A percentile compares a stretch with the other conserved stretches of the same genome.
phyloP scores from a whole-genome alignment of 2,329 filamentous ascomycete genomes.

The Colletotrichum sp. region DNA sequence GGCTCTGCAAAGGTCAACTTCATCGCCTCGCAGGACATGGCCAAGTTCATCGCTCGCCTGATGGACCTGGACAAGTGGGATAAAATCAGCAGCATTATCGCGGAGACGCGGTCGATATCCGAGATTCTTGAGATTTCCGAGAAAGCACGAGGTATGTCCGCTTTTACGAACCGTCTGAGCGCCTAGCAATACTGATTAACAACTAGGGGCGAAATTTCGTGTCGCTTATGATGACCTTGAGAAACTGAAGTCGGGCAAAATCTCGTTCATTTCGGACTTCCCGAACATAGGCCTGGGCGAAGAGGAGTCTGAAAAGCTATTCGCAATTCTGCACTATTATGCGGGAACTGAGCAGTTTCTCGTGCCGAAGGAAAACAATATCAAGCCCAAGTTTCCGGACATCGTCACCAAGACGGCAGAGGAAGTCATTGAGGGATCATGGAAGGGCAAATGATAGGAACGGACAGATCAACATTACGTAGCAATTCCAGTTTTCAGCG shows the following conservation, averaged over 20 bases:
- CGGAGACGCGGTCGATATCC: slow-evolving; percentile 40
- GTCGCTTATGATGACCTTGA: slow-evolving; percentile 16
- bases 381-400: slow-evolving; percentile 33
- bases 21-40: slow-evolving; percentile 12
- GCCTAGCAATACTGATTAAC: background rate
- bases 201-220: background rate
- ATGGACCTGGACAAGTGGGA: slow-evolving; percentile 45
- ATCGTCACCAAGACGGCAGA: slow-evolving; percentile 26
- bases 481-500: background rate
- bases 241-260: slow-evolving; percentile 26
- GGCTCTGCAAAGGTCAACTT: slow-evolving; percentile 5
- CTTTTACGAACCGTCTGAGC: background rate
- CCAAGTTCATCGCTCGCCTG: slow-evolving; percentile 38
- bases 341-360: slow-evolving; percentile 24
- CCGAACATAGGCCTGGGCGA: slow-evolving; percentile 22
- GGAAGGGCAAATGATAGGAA: background rate
- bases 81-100: slow-evolving; percentile 32
- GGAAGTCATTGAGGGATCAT: slow-evolving; percentile 24
- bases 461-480: background rate
- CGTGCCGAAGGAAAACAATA: slow-evolving; percentile 5
- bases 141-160: background rate
- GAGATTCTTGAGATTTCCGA: slow-evolving; percentile 40
- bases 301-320: slow-evolving; percentile 24
- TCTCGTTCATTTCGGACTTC: slow-evolving; percentile 26
- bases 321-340: slow-evolving; percentile 24